Evolutionary conservation across 306 rosid genomes (phyloP).

Genomic region (Dryas alaskensis): DNA sequence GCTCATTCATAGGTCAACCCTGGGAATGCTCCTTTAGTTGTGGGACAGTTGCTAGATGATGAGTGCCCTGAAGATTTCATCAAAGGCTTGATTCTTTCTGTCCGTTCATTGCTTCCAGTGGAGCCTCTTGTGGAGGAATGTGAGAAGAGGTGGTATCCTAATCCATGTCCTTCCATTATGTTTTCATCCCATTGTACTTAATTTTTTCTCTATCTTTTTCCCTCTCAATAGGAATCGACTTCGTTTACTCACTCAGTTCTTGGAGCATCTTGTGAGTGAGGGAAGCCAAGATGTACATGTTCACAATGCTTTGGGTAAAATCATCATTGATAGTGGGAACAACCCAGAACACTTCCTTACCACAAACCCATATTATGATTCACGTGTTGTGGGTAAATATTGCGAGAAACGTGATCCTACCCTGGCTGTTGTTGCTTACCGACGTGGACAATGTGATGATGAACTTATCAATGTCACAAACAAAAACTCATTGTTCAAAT

Average conservation of each 20-base stretch:
- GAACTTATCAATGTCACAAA: constrained; percentile 95
- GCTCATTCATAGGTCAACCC: constrained; percentile 76
- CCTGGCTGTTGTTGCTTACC: constrained; percentile 93
- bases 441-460: constrained; percentile 97
- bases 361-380: constrained; percentile 96
- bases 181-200: constrained; percentile 17
- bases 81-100: constrained; percentile 95
- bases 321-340: constrained; percentile 95
- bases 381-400: constrained; percentile 98
- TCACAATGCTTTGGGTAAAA: constrained; percentile 97
- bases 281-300: constrained; percentile 99
- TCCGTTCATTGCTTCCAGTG: constrained; percentile 97
- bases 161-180: neutral
- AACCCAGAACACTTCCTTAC: constrained; percentile 99
- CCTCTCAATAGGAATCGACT: constrained; percentile 75
- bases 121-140: constrained; percentile 98
- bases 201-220: constrained; percentile 16
- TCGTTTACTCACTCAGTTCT: constrained; percentile 90
- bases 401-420: constrained; percentile 99
- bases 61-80: constrained; percentile 99
- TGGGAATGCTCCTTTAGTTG: constrained; percentile 96
- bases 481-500: constrained; percentile 91
- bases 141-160: constrained; percentile 76
- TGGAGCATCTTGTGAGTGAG: constrained; percentile 99
- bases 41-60: constrained; percentile 95